Evolutionary conservation across 2,329 filamentous ascomycete genomes (phyloP), one percentile per base, ranked within the genome.

Genomic region (Macrophomina phaseolina): DNA sequence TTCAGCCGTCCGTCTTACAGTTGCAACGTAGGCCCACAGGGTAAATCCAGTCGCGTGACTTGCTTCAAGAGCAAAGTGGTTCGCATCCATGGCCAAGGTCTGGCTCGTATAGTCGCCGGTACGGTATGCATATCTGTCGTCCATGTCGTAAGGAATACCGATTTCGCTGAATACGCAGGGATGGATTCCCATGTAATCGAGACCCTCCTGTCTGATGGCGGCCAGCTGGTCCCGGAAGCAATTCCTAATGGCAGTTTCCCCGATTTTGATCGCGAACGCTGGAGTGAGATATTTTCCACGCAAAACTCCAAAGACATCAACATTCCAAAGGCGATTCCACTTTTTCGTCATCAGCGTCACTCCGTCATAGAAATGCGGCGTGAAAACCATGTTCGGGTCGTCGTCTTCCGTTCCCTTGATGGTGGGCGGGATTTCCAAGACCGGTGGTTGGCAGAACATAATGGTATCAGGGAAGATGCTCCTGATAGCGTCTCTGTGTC

Each of bases 141-240:
- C 94, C 96, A 99, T 98, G 76, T 99, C 95, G 76, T 97, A 99
- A 0, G 95, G 95, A 67, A 99, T 97, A 7, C 95, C 95, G 73
- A 98, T 98, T 76, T 99, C 95, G 0, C 93, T 96, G 77, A 97
- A 88, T 4, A 99, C 81, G 72, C 93, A 93, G 0, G 95, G 95
- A 72, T 96, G 94, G 28, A 91, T 88, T 23, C 95, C 95, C 83
- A 93, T 92, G 67, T 93, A 89, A 65, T 97, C 90, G n/a, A 91
- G 81, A 0, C 94, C 96, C 79, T 99, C 95, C 70, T 96, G 86
- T 60, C 89, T 86, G 63, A 99, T 91, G 0, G 90, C 90, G 5
- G 88, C 87, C 42, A 99, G 85, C 75, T 99, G 95, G 70, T 97
- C 92, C 51, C 88, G 88, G 79, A 99, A 90, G 77, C 92, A 97